Base-by-base conservation (phyloP, 495 filamentous ascomycete genomes). In the Neurospora hispaniola region DNA sequence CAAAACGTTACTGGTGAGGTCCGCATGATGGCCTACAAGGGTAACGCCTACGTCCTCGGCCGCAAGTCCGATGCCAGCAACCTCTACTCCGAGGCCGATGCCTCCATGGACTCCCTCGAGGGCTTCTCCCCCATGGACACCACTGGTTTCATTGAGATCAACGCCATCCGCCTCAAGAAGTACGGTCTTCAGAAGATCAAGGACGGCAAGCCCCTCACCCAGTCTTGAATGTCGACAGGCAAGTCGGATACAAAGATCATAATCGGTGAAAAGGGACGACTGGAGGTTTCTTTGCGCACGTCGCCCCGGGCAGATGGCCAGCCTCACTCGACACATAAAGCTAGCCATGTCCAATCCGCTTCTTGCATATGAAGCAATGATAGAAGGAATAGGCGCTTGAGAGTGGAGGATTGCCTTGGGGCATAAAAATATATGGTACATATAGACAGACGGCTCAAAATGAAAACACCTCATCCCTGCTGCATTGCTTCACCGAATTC, bases 161-260 rank as follows among this genome's bases (percentile, higher is more conserved):
- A 93, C 77, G 90, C 91, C 68, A 97, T 97, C 81, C 88, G 94
- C 72, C 86, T 97, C 71, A 93, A 96, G 90, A 97, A 97, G 87
- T 97, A 92, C 77, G 93, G 93, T 69, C 84, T 85, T 76, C 84
- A 84, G 78, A 93, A 92, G 89, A 84, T 81, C 69, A 88, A 86
- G 77, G 85, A 88, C 70, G 91, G 90, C 72, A 84, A 80, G 74
- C 80, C 82, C 43, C 82, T 85, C 42, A 79, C 76, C 78, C 72
- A 80, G 74, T 78, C 73, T 14, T 80, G 71, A 75, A 68, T 18
- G 7, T 66, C 54, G 54, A 38, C 54, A 35, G 7, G 14, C 54
- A 66, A 16, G 14, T 66, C 54, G 54, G 54, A 35, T 18, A 66
- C 35, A 18, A 66, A 66, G 54, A 66, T 35, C 16, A 31, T 18